phyloP scores from a whole-genome alignment of 495 filamentous ascomycete species.

The Penicillium subrubescens region DNA sequence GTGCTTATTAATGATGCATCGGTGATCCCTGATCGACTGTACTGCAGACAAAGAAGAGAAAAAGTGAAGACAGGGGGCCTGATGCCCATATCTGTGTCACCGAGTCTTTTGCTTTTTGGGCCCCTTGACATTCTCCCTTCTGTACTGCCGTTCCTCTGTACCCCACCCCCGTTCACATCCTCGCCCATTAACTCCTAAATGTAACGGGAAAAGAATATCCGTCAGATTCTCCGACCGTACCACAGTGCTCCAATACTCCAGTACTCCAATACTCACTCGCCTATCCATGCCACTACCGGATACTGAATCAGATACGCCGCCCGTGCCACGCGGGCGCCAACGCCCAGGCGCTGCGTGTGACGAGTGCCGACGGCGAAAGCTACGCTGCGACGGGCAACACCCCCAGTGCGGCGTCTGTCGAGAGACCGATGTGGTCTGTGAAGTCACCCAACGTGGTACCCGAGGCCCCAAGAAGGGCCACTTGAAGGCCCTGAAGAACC shows the following conservation, averaged over 20 bases:
- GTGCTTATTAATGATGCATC: neutral
- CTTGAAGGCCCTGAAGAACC: constrained; percentile 43
- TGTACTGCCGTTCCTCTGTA: neutral
- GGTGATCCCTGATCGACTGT: neutral
- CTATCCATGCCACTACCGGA: neutral
- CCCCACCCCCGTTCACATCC: neutral
- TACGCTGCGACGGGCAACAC: constrained; percentile 53
- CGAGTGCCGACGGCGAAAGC: constrained; percentile 46
- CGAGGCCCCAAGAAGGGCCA: constrained; percentile 58
- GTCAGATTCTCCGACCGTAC: neutral
- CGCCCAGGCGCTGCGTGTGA: constrained; percentile 35
- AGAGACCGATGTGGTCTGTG: constrained; percentile 50
- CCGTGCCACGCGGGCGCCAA: neutral
- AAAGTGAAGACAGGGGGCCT: neutral
- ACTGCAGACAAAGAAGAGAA: neutral
- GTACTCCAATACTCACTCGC: neutral
- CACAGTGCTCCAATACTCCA: neutral
- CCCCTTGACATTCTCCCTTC: no score
- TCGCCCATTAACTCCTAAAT: neutral
- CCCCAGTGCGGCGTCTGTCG: constrained; percentile 54
- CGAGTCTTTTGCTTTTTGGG: no score
- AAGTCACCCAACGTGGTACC: constrained; percentile 45
- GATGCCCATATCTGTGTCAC: neutral
- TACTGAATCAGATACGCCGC: neutral
- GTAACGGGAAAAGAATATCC: neutral